Base-by-base conservation (phyloP, 805 yeast species). In the Cyberlindnera galapagoensis region DNA sequence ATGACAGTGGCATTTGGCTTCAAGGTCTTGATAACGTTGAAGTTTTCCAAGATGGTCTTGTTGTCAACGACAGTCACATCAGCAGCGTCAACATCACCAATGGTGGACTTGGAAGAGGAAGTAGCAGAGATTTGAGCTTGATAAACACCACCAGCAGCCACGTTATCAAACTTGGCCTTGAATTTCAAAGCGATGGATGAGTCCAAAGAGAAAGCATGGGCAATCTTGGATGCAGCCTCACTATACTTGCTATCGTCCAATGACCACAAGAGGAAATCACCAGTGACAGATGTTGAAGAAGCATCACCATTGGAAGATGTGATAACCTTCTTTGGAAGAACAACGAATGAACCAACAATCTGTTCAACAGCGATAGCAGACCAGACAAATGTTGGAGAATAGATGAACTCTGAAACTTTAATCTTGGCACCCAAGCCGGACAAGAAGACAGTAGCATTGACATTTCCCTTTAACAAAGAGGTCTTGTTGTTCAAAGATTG, bases 101-200 rank as follows among this genome's bases (percentile, higher is more conserved):
- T 42, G n/a, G 36, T 27, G 18, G 30, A 11, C n/a, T n/a, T n/a
- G 11, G 38, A 11, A 2, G 21, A 11, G 12, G 37, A 6, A 9
- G 38, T 34, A 27, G 49, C 36, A 16, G 51, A 44, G 20, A 51
- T 43, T 49, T 80, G 83, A 23, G 87, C 70, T 56, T 80, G 84
- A 54, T 78, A 76, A 7, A 74, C 52, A 40, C 97, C 97, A 21
- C 88, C 90, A 31, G 71, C 72, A 11, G 74, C 62, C 22, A 67
- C 53, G 55, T 84, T 87, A 56, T 90, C 95, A 48, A 65, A 85
- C 49, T 72, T 73, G 31, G 81, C 69, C 54, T 81, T 68, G 54
- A 73, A 69, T 33, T 69, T 59, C 36, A 81, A 69, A 28, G 59
- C 52, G 35, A 80, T 69, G 25, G 58, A 50, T 36, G 72, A 63